Evolutionary conservation across 2,329 filamentous ascomycete genomes (phyloP), one percentile per base, ranked within the genome.

Genomic region (Escovopsis sp.): DNA sequence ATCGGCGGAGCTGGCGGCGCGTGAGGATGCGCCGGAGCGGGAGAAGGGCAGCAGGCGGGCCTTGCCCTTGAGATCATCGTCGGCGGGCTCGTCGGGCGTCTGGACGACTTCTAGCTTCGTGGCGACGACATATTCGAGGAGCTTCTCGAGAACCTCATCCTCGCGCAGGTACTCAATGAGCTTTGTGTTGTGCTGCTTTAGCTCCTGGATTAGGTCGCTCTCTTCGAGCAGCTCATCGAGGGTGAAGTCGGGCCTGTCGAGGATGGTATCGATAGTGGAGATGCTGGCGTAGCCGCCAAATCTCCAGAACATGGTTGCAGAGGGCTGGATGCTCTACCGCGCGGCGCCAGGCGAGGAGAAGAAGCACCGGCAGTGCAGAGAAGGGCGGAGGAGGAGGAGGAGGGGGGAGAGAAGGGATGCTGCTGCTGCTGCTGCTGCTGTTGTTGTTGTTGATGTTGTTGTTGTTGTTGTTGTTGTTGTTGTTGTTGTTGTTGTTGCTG

Each of bases 271-370:
- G 65, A 98, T 86, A 59, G 88, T 83, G 56, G 89, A 95, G 66
- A 94, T 83, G 73, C 86, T 94, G 72, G 88, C 85, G 74, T 96
- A 96, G 59, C 87, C 87, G 74, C 91, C 89, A 74, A 96, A 98
- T 68, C 89, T 83, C 91, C 91, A 98, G 68, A 98, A 98, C 91
- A 98, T 98, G 70, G 65, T 89, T 80, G 59, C 60, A 55, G 9
- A 8, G n/a, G 19, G 8, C 34, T 36, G n/a, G n/a, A 36, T 18
- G 34, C n/a, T 48, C 52, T 54, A 50, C 47, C 53, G 54, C 53
- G 55, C 55, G 51, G 55, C 57, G 53, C 59, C 53, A 55, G 53
- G 53, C 49, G 49, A 53, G 47, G 5, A 26, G 30, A 8, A 30
- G 46, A 45, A 46, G 55, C 55, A 54, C 54, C 56, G 56, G 57